phyloP scores from a whole-genome alignment of 2,329 filamentous ascomycete species.

The Aspergillus unguis region DNA sequence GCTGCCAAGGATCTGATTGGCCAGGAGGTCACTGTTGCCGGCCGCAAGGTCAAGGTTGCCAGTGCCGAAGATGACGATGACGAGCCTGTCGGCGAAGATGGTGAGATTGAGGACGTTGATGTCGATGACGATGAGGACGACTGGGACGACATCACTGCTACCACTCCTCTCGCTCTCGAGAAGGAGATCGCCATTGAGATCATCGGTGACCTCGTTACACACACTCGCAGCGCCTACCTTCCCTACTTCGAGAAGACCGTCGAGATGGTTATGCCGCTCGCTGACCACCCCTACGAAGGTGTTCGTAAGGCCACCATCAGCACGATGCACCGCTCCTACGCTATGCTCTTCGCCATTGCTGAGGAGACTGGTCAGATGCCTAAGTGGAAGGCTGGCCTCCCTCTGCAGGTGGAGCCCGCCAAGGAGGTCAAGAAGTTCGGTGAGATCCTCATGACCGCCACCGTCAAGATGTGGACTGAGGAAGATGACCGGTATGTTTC shows the following conservation, averaged over 20 bases:
- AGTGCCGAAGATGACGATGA: constrained; percentile 56
- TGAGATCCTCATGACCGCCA: constrained; percentile 78
- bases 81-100: constrained; percentile 49
- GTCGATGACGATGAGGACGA: constrained; percentile 78
- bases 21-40: constrained; percentile 71
- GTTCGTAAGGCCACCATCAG: constrained; percentile 88
- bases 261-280: constrained; percentile 72
- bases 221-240: constrained; percentile 75
- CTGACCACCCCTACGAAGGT: constrained; percentile 87
- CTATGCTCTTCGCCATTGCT: constrained; percentile 82
- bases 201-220: constrained; percentile 84
- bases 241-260: constrained; percentile 88
- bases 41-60: constrained; percentile 82
- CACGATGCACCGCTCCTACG: constrained; percentile 90
- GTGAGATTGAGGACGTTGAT: constrained; percentile 61
- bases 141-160: constrained; percentile 77
- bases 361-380: constrained; percentile 71
- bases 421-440: constrained; percentile 79
- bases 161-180: constrained; percentile 86
- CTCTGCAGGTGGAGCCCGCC: constrained; percentile 74
- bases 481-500: constrained; percentile 86
- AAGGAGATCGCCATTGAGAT: constrained; percentile 98
- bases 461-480: constrained; percentile 79
- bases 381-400: constrained; percentile 88
- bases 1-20: constrained; percentile 71